Evolutionary conservation across 768 basidiomycete species (phyloP), one percentile per base, ranked within the genome.

Genomic region (Hygrophorus pudorinus): DNA sequence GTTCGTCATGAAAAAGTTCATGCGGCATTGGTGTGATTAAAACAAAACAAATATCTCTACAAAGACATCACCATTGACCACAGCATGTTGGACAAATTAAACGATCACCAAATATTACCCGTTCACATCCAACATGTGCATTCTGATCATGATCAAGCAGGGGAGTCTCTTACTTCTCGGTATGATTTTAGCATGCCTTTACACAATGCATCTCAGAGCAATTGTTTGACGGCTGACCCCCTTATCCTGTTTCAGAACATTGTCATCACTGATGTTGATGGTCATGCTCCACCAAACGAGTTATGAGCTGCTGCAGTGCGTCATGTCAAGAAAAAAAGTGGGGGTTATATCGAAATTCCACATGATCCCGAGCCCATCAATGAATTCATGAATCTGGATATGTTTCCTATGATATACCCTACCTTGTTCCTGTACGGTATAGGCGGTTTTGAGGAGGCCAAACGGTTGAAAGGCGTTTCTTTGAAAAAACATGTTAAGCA

Each of bases 401-500:
- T 71, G n/a, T 65, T 73, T 36, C 66, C 67, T 1, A 58, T 54
- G 46, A 59, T 68, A 13, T 71, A 65, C 52, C 68, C 70, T 2
- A 65, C 66, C 0, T 41, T 73, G 1, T 71, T 63, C 53, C 70
- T 69, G 0, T 71, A 61, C 51, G n/a, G n/a, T n/a, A n/a, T n/a
- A n/a, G n/a, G n/a, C n/a, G n/a, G n/a, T n/a, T n/a, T n/a, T n/a
- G n/a, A 72, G 43, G 54, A 73, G 46, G 11, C 9, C 0, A 17
- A 33, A 5, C 35, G 65, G 0, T n/a, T 1, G 1, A 21, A n/a
- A 0, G 5, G 33, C 1, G 5, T 72, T 0, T 59, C 59, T 1
- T 44, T 72, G 32, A 55, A 64, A 36, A 31, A 45, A 0, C 68
- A 72, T 17, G 55, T 62, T 0, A 56, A 57, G 18, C 62, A 69